A percentile compares a stretch with the other conserved stretches of the same genome.
phyloP scores from a whole-genome alignment of 2,329 filamentous ascomycete genomes.

The Conoideocrella luteorostrata region DNA sequence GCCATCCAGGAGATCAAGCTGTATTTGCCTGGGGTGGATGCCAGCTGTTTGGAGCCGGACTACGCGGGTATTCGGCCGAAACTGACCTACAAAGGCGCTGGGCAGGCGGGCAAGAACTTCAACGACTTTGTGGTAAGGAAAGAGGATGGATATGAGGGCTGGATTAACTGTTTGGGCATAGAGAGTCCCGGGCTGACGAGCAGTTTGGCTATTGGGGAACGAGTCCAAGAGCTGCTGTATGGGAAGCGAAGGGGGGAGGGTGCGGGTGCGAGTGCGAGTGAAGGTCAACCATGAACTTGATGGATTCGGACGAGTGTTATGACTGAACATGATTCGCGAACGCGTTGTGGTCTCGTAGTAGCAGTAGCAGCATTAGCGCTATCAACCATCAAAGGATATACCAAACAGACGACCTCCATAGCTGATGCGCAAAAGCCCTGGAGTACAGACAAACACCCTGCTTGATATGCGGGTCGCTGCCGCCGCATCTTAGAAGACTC shows the following conservation, averaged over 20 bases:
- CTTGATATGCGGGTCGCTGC: too few species aligned
- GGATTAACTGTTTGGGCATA: constrained; percentile 86
- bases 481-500: too few species aligned
- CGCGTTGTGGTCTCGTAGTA: too few species aligned
- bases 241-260: constrained; percentile 14
- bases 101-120: constrained; percentile 61
- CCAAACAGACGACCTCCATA: too few species aligned
- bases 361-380: too few species aligned
- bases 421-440: too few species aligned
- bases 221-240: constrained; percentile 53
- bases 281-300: too few species aligned
- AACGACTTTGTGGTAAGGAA: constrained; percentile 75
- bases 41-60: constrained; percentile 62
- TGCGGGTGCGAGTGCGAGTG: too few species aligned
- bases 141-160: constrained; percentile 73
- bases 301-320: too few species aligned
- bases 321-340: too few species aligned
- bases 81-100: constrained; percentile 53
- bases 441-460: too few species aligned
- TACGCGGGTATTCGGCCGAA: constrained; percentile 94
- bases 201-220: constrained; percentile 75
- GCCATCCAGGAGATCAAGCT: constrained; percentile 69
- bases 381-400: too few species aligned
- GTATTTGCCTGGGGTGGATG: constrained; percentile 72
- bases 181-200: constrained; percentile 91